Evolutionary conservation across 2,329 filamentous ascomycete species (phyloP), one percentile per base, ranked within the genome.

Genomic region (Colletotrichum tropicale): DNA sequence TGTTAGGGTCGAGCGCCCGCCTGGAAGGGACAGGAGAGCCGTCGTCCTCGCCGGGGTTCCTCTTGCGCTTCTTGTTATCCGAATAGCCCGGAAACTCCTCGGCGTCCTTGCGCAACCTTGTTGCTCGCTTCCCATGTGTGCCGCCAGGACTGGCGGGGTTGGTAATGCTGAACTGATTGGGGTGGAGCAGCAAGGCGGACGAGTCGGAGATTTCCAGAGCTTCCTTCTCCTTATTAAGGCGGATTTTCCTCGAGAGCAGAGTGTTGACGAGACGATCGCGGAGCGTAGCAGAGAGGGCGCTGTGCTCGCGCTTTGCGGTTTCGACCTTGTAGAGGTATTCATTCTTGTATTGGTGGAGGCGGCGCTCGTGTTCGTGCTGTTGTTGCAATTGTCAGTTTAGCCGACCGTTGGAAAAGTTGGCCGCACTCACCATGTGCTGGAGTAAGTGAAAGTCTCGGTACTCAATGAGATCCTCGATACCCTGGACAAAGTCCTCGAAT

Each of bases 391-490:
- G n/a, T 66, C 38, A 76, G 69, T 70, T 52, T 32, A 26, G 12
- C 61, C 32, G 52, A 69, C 66, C n/a, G 43, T n/a, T 32, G 55
- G 38, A 34, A 69, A 64, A 43, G 9, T 64, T 28, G 18, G 38
- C 56, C 18, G 32, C 58, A 84, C 91, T 81, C 88, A 98, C 97
- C 89, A 94, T 94, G 78, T 98, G 91, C 81, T 93, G 91, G 8
- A 94, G 93, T 81, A 98, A 86, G 80, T 96, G 93, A 78, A 94
- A 93, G 87, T 99, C 97, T 79, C 95, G 92, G 81, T 95, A 91
- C 84, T 98, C 96, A 78, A 98, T 93, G 9, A 95, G 91, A 83
- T 98, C 94, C 82, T 98, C 98, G 70, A 98, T 91, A 77, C 96
- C 93, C 79, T 95, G 92, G 24, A 97, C 92, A 86, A 98, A 98